Percentiles rank a stretch among this genome's conserved stretches.
Evolutionary conservation across 148 eudicot genomes (phyloP).

Genomic region (Silene conica): DNA sequence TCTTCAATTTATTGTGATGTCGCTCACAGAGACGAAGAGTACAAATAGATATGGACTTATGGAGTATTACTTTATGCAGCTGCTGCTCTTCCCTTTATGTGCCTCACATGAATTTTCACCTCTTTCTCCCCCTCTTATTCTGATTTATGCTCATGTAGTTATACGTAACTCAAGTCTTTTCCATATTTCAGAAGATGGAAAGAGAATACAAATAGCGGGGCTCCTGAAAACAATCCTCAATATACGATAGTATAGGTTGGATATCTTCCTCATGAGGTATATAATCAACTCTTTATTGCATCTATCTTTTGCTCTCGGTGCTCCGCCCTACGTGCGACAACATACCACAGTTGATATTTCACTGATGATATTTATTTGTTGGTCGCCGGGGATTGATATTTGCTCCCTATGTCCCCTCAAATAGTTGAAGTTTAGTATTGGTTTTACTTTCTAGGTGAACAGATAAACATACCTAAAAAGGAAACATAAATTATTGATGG

Average conservation of each 20-base stretch:
- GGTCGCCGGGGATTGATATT: not conserved
- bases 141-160: not conserved
- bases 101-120: not conserved
- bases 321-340: not conserved
- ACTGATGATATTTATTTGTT: not conserved
- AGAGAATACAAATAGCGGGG: slow-evolving; percentile 67
- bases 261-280: slow-evolving; percentile 90
- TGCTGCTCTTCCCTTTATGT: not conserved
- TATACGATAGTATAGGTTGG: slow-evolving; percentile 96
- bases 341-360: not conserved
- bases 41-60: too few species aligned
- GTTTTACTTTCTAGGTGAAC: not conserved
- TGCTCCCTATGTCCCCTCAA: not conserved
- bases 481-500: not conserved
- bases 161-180: not conserved
- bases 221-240: slow-evolving; percentile 94
- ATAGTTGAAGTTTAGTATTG: not conserved
- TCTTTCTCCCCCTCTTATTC: not conserved
- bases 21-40: too few species aligned
- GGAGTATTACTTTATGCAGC: not conserved
- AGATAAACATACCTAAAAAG: not conserved
- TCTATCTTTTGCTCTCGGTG: not conserved
- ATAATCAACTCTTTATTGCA: not conserved
- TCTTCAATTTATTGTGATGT: too few species aligned
- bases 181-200: slow-evolving; percentile 63